Conservation (phyloP, 768 basidiomycete species). For the Ramaria sp. region DNA sequence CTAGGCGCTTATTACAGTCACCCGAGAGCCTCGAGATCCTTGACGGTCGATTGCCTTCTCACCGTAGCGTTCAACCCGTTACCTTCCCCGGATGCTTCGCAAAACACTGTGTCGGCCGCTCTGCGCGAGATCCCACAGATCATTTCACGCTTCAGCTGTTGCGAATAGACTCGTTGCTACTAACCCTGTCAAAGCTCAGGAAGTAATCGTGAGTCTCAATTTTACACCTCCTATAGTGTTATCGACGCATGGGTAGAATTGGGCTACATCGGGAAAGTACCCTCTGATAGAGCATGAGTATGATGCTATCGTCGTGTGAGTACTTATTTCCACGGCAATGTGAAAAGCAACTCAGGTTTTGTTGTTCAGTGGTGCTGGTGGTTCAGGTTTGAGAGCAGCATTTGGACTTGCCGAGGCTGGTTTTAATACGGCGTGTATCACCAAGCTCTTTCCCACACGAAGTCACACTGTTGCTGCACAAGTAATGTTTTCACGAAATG, state of each 20-base stretch:
- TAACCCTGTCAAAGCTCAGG: constrained; percentile 69
- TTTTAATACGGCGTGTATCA: constrained; percentile 98
- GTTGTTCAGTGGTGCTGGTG: constrained; percentile 79
- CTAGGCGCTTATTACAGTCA: too few species aligned
- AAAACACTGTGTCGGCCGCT: constrained; percentile 50
- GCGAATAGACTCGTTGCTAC: constrained; percentile 55
- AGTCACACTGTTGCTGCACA: constrained; percentile 99
- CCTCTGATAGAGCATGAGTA: constrained; percentile 98
- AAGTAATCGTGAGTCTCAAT: constrained; percentile 51
- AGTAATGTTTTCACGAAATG: constrained; percentile 29
- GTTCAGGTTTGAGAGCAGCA: constrained; percentile 94
- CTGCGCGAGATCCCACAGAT: constrained; percentile 33
- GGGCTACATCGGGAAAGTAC: constrained; percentile 71
- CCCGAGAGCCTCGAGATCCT: background rate
- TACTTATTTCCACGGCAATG: constrained; percentile 11
- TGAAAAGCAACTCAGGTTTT: constrained; percentile 3
- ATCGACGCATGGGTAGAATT: constrained; percentile 27
- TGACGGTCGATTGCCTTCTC: constrained; percentile 2
- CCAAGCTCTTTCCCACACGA: constrained; percentile 96
- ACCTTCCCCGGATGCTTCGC: constrained; percentile 43
- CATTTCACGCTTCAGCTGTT: constrained; percentile 57
- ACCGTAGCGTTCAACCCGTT: constrained; percentile 15
- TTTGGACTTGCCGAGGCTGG: constrained; percentile 98
- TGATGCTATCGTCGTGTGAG: constrained; percentile 97
- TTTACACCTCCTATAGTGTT: constrained; percentile 26